Evolutionary conservation across 2,329 filamentous ascomycete species (phyloP).

Genomic region (Cyclaneusma minus): DNA sequence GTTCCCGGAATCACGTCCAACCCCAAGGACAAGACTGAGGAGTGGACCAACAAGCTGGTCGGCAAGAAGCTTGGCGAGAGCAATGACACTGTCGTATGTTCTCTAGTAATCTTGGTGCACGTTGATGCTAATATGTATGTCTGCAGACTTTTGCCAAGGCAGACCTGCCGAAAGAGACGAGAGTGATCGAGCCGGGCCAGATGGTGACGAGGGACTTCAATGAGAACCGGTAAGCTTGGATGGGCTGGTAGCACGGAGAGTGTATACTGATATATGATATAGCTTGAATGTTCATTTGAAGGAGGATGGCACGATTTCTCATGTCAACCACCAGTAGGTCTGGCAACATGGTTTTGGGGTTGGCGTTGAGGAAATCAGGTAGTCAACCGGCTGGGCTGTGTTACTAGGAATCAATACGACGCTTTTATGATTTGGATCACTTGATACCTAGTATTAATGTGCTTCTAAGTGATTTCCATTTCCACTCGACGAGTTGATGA

Average conservation of each 20-base stretch:
- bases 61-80: slow-evolving; percentile 45
- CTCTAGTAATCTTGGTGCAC: neutral
- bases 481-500: too few relatives aligned
- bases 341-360: too few relatives aligned
- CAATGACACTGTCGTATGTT: slow-evolving; percentile 35
- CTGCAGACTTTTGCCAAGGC: slow-evolving; percentile 42
- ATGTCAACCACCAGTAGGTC: slow-evolving; percentile 31
- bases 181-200: slow-evolving; percentile 38
- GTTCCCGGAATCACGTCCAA: slow-evolving; percentile 38
- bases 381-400: too few relatives aligned
- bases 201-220: slow-evolving; percentile 43
- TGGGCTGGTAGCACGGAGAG: neutral
- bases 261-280: slow-evolving; percentile 17
- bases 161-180: slow-evolving; percentile 39
- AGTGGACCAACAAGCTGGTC: slow-evolving; percentile 46
- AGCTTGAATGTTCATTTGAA: slow-evolving; percentile 44
- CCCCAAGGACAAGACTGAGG: slow-evolving; percentile 26
- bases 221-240: slow-evolving; percentile 13
- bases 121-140: slow-evolving; percentile 1
- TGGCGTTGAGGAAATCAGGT: too few relatives aligned
- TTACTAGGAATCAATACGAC: too few relatives aligned
- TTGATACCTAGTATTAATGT: too few relatives aligned
- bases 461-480: too few relatives aligned
- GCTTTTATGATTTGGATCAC: too few relatives aligned
- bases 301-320: slow-evolving; percentile 43